Conservation (phyloP, 2,329 filamentous ascomycete species). For the Fusarium kyushuense region DNA sequence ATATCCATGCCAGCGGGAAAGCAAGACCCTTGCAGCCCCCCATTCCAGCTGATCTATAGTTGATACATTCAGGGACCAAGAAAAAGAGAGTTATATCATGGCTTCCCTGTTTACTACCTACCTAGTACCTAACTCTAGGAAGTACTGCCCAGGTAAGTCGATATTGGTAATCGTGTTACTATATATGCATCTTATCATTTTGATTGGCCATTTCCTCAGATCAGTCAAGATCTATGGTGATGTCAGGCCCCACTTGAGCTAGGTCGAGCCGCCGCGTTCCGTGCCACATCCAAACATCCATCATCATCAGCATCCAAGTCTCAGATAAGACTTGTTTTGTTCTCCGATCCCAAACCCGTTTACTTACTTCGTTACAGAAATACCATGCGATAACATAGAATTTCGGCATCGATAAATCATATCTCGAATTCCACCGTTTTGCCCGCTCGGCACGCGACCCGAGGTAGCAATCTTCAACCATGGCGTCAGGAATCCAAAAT, state of each 20-base stretch:
- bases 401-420: neutral
- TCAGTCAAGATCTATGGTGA: slow-evolving; percentile 20
- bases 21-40: neutral
- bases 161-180: neutral
- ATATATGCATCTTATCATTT: neutral
- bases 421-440: neutral
- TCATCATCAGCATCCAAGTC: slow-evolving; percentile 20
- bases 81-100: neutral
- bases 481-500: slow-evolving; percentile 32
- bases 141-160: neutral
- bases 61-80: neutral
- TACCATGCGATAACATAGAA: slow-evolving; percentile 27
- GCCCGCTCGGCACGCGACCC: slow-evolving; percentile 30
- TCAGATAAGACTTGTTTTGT: slow-evolving; percentile 16
- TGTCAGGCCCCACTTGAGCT: slow-evolving; percentile 40
- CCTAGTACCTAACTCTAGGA: too few species aligned
- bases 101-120: neutral
- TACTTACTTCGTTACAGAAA: neutral
- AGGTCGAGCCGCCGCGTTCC: slow-evolving; percentile 16
- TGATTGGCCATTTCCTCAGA: slow-evolving; percentile 23
- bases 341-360: neutral
- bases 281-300: slow-evolving; percentile 23
- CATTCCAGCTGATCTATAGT: neutral
- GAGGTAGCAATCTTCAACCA: slow-evolving; percentile 21
- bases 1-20: neutral